Evolutionary conservation across 2,329 filamentous ascomycete species (phyloP).

Genomic region (Claviceps digitariae): DNA sequence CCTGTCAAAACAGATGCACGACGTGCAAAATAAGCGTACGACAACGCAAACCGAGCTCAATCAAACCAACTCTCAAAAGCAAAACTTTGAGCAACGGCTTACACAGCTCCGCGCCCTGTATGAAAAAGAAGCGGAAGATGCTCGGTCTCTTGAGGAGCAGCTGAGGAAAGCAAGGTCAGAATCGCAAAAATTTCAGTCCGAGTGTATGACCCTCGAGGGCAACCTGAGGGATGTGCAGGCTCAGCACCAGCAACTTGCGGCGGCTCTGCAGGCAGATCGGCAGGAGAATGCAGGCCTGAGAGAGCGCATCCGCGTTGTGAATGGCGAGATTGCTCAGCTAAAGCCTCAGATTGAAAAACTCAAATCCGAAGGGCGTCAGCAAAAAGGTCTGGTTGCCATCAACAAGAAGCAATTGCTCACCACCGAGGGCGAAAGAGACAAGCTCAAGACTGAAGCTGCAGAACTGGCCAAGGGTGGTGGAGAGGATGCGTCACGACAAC

Average conservation of each 20-base stretch:
- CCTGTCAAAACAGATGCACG: conserved; percentile 85
- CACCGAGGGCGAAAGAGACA: conserved; percentile 77
- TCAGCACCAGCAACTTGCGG: conserved; percentile 64
- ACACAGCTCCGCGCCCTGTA: conserved; percentile 78
- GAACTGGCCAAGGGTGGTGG: conserved; percentile 46
- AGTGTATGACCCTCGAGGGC: conserved; percentile 72
- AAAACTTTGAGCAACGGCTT: conserved; percentile 80
- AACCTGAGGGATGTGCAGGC: conserved; percentile 67
- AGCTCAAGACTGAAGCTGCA: conserved; percentile 67
- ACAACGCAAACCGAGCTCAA: conserved; percentile 70
- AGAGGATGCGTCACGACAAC: conserved; percentile 37
- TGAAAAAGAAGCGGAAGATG: conserved; percentile 82
- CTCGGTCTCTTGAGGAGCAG: conserved; percentile 73
- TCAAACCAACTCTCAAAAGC: conserved; percentile 74
- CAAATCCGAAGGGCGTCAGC: conserved; percentile 80
- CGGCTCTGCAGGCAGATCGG: conserved; percentile 71
- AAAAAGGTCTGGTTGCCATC: conserved; percentile 92
- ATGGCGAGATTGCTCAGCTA: conserved; percentile 67
- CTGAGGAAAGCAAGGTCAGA: conserved; percentile 63
- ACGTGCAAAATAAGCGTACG: conserved; percentile 69
- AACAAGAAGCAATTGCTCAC: conserved; percentile 96
- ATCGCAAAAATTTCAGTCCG: conserved; percentile 70
- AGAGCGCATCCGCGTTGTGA: conserved; percentile 73
- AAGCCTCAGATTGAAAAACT: conserved; percentile 90
- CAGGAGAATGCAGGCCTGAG: conserved; percentile 77